Base-by-base conservation (phyloP, 1,284 basidiomycete species). In the Marasmius oreades region DNA sequence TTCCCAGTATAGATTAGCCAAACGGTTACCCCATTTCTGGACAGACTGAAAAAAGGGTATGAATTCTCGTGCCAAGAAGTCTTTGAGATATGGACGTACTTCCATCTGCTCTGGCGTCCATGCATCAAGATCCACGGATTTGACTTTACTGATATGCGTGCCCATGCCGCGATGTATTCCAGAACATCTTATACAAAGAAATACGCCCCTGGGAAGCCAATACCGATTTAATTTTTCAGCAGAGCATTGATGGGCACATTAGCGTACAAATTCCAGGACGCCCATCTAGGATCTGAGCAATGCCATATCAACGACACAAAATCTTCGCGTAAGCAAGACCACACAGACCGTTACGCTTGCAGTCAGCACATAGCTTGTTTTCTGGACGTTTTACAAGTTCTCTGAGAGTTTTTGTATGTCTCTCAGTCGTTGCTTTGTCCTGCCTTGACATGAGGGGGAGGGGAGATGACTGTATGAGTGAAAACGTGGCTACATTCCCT, bases 41-140 rank as follows among this genome's bases (percentile, higher is more conserved):
- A 98, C 87, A 2, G 84, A 88, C 88, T 94, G 62, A 14, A 39
- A 33, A 26, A 53, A 22, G 28, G 50, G 57, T 53, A 47, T 55
- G 37, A 26, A 44, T 7, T 18, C 3, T 23, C 20, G 20, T 47
- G n/a, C 4, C 46, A 39, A 43, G 14, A 16, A 22, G 5, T 42
- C 20, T 23, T 22, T 63, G 61, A 24, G 24, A 20, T 33, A 43
- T 22, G 31, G 18, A 74, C 86, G 63, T 64, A 93, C 93, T 70
- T 89, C 86, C 90, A 99, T 96, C 76, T 99, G 96, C 66, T 98
- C 95, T 1, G 93, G 92, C 3, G 93, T 97, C 96, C 96, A 99
- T 20, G 93, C 88, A 66, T 99, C 96, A 45, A 99, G 85, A 75
- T 99, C 96, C 59, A 99, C 94, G 7, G 94, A 97, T 70, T 98